Evolutionary conservation across 2,329 filamentous ascomycete species (phyloP).

Genomic region (Rasamsonia emersonii): DNA sequence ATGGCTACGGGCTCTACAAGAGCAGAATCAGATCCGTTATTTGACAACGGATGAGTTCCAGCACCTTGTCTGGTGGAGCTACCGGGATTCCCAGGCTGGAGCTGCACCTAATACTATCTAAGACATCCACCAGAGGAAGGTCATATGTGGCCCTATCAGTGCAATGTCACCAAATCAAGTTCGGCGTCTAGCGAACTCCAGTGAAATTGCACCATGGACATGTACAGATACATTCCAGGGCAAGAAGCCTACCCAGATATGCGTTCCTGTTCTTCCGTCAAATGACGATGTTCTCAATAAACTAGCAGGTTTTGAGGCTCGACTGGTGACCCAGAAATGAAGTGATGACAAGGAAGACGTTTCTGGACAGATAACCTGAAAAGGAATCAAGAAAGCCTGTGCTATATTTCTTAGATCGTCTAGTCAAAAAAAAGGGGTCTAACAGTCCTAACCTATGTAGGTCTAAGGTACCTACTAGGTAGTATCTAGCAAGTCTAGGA

Average conservation of each 20-base stretch:
- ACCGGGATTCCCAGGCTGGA: not conserved
- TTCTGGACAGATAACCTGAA: too few species aligned
- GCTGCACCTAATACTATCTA: not conserved
- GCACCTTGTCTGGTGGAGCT: not conserved
- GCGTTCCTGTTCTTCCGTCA: not conserved
- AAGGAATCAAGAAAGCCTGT: too few species aligned
- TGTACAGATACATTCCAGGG: too few species aligned
- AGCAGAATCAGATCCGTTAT: conserved; percentile 1
- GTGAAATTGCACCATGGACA: too few species aligned
- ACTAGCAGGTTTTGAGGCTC: not conserved
- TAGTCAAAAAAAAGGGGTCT: too few species aligned
- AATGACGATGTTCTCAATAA: not conserved
- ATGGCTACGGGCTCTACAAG: not conserved
- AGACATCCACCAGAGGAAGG: not conserved
- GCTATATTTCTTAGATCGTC: too few species aligned
- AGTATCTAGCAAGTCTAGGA: too few species aligned
- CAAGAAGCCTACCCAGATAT: not conserved
- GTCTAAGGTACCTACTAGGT: too few species aligned
- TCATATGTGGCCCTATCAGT: conserved; percentile 1
- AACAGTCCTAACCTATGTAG: too few species aligned
- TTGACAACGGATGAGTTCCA: not conserved
- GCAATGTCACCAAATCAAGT: too few species aligned
- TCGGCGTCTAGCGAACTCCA: not conserved
- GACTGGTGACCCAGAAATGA: not conserved
- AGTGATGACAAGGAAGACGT: not conserved